These are phyloP conservation scores for Trichoderma sp. DNA, from an alignment of 2,329 filamentous ascomycete species.

Conservation along the genomic window DNA sequence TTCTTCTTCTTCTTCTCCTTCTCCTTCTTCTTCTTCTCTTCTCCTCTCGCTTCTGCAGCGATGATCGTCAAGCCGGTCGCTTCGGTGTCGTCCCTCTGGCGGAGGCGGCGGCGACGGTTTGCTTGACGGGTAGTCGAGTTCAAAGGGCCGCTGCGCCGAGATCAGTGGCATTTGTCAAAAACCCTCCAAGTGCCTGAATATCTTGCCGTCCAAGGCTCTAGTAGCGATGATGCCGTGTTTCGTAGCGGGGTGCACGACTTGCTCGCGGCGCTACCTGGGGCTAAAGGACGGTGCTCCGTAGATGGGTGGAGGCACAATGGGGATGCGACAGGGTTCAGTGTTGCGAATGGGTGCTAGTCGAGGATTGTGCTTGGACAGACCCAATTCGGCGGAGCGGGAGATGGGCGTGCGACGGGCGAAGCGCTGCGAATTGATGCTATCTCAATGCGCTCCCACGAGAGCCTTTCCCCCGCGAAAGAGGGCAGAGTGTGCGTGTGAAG, in stretches of 20 bases:
- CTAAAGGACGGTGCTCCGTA: constrained; percentile 13
- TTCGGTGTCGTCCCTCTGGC: constrained; percentile 1
- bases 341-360: constrained; percentile 6
- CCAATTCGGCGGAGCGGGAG: constrained; percentile 19
- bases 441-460: background rate
- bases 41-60: background rate
- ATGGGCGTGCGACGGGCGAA: background rate
- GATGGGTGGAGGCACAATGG: constrained; percentile 23
- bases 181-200: constrained; percentile 1
- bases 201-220: constrained; percentile 11
- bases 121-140: background rate
- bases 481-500: background rate
- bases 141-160: background rate
- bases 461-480: constrained; percentile 6
- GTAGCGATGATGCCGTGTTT: constrained; percentile 18
- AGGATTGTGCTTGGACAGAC: constrained; percentile 11
- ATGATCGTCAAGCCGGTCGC: too few species aligned
- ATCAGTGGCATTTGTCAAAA: constrained; percentile 14
- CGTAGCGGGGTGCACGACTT: constrained; percentile 24
- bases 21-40: background rate
- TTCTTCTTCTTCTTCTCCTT: background rate
- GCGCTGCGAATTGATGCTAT: constrained; percentile 8
- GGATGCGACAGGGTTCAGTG: constrained; percentile 21
- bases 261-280: constrained; percentile 24
- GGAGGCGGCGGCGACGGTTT: background rate